These are phyloP conservation scores for Neurospora sp. DNA, from an alignment of 495 filamentous ascomycete species.

Conservation along the genomic window DNA sequence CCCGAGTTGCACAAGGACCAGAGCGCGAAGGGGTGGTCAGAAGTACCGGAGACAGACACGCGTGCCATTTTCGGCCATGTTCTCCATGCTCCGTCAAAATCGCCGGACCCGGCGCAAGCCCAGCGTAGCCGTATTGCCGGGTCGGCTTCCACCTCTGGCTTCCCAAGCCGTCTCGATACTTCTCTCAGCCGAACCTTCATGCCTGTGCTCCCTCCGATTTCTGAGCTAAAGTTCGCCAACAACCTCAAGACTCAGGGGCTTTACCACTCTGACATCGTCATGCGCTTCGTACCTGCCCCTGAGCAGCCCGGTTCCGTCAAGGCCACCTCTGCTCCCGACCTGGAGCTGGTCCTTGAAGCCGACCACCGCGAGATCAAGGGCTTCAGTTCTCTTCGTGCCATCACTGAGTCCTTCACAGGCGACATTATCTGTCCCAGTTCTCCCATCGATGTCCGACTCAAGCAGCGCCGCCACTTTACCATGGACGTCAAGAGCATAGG, in stretches of 20 bases:
- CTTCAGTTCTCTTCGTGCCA: slow-evolving; percentile 14
- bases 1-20: not conserved
- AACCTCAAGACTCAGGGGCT: slow-evolving; percentile 15
- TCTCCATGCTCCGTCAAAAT: slow-evolving; percentile 19
- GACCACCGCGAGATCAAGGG: slow-evolving; percentile 16
- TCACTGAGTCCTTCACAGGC: slow-evolving; percentile 5
- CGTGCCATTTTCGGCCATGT: slow-evolving; percentile 33
- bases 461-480: slow-evolving; percentile 23
- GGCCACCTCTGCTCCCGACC: slow-evolving; percentile 11
- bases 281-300: slow-evolving; percentile 21
- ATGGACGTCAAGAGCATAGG: slow-evolving; percentile 11
- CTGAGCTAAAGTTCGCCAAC: slow-evolving; percentile 8
- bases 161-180: not conserved
- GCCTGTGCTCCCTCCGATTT: slow-evolving; percentile 14
- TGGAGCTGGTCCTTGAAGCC: slow-evolving; percentile 30
- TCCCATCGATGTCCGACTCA: slow-evolving; percentile 30
- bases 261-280: slow-evolving; percentile 15
- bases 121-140: slow-evolving; percentile 3
- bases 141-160: slow-evolving; percentile 14
- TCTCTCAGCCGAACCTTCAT: slow-evolving; percentile 15
- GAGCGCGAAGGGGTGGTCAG: slow-evolving; percentile 20
- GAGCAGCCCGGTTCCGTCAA: not conserved
- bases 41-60: slow-evolving; percentile 17
- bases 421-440: slow-evolving; percentile 27
- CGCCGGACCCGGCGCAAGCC: not conserved